Evolutionary conservation across 2,329 filamentous ascomycete species (phyloP), one percentile per base, ranked within the genome.

Genomic region (Fusarium devonianum): DNA sequence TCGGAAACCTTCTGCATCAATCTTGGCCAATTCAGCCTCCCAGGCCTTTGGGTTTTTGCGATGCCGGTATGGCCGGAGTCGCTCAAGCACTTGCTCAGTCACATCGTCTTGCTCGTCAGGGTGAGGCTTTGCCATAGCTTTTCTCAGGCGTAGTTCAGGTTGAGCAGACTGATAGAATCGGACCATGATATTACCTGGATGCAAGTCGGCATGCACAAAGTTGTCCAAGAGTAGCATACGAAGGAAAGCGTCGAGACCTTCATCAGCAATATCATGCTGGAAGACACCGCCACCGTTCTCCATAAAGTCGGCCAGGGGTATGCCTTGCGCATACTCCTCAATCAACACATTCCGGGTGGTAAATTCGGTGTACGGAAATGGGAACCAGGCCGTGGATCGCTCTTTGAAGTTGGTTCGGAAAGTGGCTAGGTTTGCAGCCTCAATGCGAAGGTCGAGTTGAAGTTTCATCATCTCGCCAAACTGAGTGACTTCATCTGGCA

Each of bases 161-260:
- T 87, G 81, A 11, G 86, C 84, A 0, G 92, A 86, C 65, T 93
- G 86, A 73, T 97, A 97, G 76, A 99, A 99, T 56, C 95, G 91
- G 35, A 99, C 93, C 92, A 99, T 97, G 73, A 99, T 97, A 70
- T 99, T 99, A 18, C 94, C 94, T 0, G 94, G 94, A 69, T 99
- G 94, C 21, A 99, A 76, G 69, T 99, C 94, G 5, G 94, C 93
- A 68, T 99, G 94, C 18, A 97, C 87, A 70, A 99, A 99, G 70
- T 99, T 99, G 71, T 99, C 94, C 28, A 99, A 87, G 10, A 99
- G 80, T 12, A 99, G 77, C 94, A 99, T 99, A 65, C 92, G 90
- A 38, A 99, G 75, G 72, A 99, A 99, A 3, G 93, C 92, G 69
- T 99, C 92, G 0, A 99, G 82, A 0, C 94, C 94, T 74, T 97